Evolutionary conservation across 2,329 filamentous ascomycete genomes (phyloP).

Genomic region (Aspergillus pseudonomiae): DNA sequence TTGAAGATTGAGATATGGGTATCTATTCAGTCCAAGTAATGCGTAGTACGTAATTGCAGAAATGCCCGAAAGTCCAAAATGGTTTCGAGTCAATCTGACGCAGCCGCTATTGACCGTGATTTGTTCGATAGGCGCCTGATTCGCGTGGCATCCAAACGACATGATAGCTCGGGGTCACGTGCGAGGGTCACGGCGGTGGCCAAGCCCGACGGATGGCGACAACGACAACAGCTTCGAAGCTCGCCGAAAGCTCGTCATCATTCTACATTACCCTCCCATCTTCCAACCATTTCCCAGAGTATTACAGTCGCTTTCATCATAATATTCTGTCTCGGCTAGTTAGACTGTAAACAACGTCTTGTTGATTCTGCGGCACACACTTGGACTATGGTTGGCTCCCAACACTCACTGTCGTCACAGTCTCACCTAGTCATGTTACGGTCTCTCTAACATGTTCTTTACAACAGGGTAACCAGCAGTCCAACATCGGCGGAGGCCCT

Average conservation of each 20-base stretch:
- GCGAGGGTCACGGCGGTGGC: slow-evolving; percentile 8
- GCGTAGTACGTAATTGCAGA: background rate
- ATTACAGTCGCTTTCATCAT: background rate
- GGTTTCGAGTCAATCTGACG: background rate
- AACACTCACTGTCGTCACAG: slow-evolving; percentile 12
- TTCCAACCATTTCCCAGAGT: background rate
- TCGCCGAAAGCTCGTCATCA: slow-evolving; percentile 16
- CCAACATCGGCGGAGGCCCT: slow-evolving; percentile 75
- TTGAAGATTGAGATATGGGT: background rate
- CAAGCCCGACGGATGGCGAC: slow-evolving; percentile 20
- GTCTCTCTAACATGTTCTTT: slow-evolving; percentile 26
- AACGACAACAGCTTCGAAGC: slow-evolving; percentile 25
- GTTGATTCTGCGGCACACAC: slow-evolving; percentile 4
- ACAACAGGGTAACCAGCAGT: slow-evolving; percentile 62
- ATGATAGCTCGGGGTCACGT: slow-evolving; percentile 13
- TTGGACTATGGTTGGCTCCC: slow-evolving; percentile 39
- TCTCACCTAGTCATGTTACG: slow-evolving; percentile 8
- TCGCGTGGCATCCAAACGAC: slow-evolving; percentile 21
- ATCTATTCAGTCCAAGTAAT: background rate
- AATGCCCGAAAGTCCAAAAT: background rate
- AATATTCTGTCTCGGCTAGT: background rate
- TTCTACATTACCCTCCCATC: slow-evolving; percentile 18
- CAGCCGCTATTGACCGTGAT: background rate
- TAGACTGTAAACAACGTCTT: background rate
- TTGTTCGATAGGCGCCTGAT: slow-evolving; percentile 11